A percentile compares a stretch with the other conserved stretches of the same genome.
Evolutionary conservation across 192 early-diverging fungal species (phyloP).

Genomic region (Lobosporangium transversale): DNA sequence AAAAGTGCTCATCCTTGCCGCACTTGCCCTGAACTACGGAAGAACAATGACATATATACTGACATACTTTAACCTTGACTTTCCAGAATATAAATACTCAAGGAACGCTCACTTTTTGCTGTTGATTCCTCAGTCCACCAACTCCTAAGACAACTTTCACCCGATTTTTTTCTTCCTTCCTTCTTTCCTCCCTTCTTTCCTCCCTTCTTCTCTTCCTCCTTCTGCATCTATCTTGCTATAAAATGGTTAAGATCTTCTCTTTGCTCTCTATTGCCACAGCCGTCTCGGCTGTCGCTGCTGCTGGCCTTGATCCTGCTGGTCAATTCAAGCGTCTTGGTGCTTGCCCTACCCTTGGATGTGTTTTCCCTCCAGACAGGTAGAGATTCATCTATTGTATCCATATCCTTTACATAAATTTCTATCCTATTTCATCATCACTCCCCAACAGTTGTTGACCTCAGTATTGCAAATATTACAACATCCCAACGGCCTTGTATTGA

Average conservation of each 20-base stretch:
- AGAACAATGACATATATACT: not conserved
- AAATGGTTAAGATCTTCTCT: constrained; percentile 51
- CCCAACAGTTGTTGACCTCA: too few species aligned
- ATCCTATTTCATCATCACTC: too few species aligned
- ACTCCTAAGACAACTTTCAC: constrained; percentile 32
- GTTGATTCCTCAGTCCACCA: constrained; percentile 51
- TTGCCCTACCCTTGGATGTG: constrained; percentile 59
- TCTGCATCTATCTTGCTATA: not conserved
- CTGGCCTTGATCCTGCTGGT: constrained; percentile 49
- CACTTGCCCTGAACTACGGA: too few species aligned
- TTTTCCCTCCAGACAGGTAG: constrained; percentile 62
- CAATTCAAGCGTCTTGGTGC: constrained; percentile 62
- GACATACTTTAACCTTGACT: not conserved
- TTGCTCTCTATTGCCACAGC: constrained; percentile 42
- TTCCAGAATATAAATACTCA: not conserved
- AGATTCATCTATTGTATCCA: not conserved
- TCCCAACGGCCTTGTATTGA: too few species aligned
- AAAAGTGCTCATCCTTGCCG: too few species aligned
- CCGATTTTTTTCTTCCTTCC: not conserved
- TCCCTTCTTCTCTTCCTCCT: not conserved
- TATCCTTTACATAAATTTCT: too few species aligned
- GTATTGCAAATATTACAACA: too few species aligned
- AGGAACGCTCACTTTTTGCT: too few species aligned
- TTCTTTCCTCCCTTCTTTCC: constrained; percentile 2
- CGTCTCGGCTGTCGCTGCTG: constrained; percentile 30